Evolutionary conservation across 352 stramenopile species (phyloP), one percentile per base, ranked within the genome.

Genomic region (Phytopythium boreale): DNA sequence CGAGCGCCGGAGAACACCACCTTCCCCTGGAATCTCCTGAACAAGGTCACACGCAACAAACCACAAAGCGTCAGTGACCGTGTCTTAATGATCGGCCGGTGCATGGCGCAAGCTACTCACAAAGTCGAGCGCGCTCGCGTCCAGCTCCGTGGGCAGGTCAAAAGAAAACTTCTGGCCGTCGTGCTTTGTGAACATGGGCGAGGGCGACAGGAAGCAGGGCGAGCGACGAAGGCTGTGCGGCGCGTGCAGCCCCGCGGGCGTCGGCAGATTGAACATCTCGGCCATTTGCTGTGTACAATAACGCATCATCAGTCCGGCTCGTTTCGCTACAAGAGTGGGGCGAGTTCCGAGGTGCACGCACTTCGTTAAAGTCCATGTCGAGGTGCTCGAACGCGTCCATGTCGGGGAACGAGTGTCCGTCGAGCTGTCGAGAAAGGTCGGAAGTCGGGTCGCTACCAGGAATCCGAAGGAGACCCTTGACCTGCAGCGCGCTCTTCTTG

Each of bases 331-430:
- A 41, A 51, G 27, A 22, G n/a, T 9, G 47, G 7, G 8, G 12
- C 17, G 9, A 36, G 53, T 12, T 59, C 8, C 4, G 7, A 39
- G 15, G 20, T 15, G 19, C 58, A 53, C 50, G 41, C 59, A 90
- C 82, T 76, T 89, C 86, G 61, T 92, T 93, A 59, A 95, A 92
- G 65, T 95, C 86, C 59, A 95, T 89, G 51, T 95, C 86, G n/a
- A 93, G 73, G 56, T 92, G 80, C 56, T 92, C 86, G 44, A 95
- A 92, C 19, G 70, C 71, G 39, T 88, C 85, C 65, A 90, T 77
- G 46, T 90, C 80, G 53, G 73, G 69, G 56, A 87, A 84, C 31
- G 71, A 41, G 20, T 79, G 63, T 3, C 69, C 67, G n/a, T 52
- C 46, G 10, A 52, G n/a, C 0, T 52, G 46, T 4, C 46, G 46